These are phyloP conservation scores for Talaromyces piceae DNA, from an alignment of 2,329 filamentous ascomycete genomes.

Conservation along the genomic window DNA sequence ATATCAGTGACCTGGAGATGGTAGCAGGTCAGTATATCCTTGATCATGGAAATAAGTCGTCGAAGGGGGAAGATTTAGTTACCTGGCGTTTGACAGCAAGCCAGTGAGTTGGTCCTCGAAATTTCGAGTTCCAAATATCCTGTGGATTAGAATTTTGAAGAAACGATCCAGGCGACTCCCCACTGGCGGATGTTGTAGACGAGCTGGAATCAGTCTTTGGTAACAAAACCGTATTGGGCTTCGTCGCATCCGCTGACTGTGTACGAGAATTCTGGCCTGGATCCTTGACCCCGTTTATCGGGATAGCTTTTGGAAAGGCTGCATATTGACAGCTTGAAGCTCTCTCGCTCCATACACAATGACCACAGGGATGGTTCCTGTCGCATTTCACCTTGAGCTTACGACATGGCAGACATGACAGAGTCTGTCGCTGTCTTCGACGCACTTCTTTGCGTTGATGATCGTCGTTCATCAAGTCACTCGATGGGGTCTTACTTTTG, in stretches of 20 bases:
- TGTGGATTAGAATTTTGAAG: not conserved
- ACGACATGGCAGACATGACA: slow-evolving; percentile 13
- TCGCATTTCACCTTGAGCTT: slow-evolving; percentile 13
- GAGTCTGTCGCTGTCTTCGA: slow-evolving; percentile 10
- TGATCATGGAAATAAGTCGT: not conserved
- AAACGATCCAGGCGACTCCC: not conserved
- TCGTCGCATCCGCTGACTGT: not conserved
- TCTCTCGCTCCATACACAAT: slow-evolving; percentile 12
- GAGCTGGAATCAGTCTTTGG: not conserved
- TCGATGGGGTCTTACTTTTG: too few relatives aligned
- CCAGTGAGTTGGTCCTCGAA: slow-evolving; percentile 12
- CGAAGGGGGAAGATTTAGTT: not conserved
- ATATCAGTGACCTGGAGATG: slow-evolving; percentile 3
- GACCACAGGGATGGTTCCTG: slow-evolving; percentile 9
- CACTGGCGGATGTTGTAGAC: slow-evolving; percentile 1
- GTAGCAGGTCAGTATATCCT: not conserved
- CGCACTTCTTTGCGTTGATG: slow-evolving; percentile 8
- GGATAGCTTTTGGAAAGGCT: slow-evolving; percentile 3
- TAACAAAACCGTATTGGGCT: slow-evolving; percentile 1
- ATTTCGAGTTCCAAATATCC: slow-evolving; percentile 8
- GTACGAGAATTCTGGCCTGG: not conserved
- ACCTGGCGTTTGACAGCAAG: slow-evolving; percentile 8
- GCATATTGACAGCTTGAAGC: slow-evolving; percentile 10
- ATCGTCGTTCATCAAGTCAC: slow-evolving; percentile 2
- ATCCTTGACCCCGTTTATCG: slow-evolving; percentile 6